phyloP scores from a whole-genome alignment of 306 rosid genomes.

The Sphenostylis stenocarpa region DNA sequence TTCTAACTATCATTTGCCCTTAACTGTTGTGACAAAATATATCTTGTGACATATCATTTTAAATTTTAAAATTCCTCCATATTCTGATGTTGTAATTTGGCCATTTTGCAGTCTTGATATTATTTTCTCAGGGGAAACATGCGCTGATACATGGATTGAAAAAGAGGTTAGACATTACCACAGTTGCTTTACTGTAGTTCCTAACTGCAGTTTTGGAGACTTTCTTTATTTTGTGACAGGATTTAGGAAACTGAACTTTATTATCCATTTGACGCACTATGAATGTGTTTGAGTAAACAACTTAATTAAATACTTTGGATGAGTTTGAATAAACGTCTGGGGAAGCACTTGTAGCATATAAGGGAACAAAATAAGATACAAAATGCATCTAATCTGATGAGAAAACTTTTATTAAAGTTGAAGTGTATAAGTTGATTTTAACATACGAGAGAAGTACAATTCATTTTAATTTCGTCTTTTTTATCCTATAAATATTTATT shows the following conservation, averaged over 20 bases:
- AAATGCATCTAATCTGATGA: not conserved
- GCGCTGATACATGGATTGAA: slow-evolving; percentile 98
- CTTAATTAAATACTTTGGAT: not conserved
- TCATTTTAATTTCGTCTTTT: not conserved
- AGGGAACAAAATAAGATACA: not conserved
- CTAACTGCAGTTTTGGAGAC: slow-evolving; percentile 7
- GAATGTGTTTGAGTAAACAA: not conserved
- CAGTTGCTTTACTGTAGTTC: slow-evolving; percentile 24
- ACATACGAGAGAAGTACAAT: not conserved
- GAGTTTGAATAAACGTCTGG: not conserved
- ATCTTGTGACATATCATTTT: not conserved
- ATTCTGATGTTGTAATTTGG: slow-evolving; percentile 23
- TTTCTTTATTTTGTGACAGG: not conserved
- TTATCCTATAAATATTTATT: not conserved
- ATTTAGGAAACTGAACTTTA: not conserved
- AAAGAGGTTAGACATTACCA: slow-evolving; percentile 69
- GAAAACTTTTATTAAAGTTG: not conserved
- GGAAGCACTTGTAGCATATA: not conserved
- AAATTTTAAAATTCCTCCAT: slow-evolving; percentile 9
- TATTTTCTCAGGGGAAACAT: slow-evolving; percentile 68
- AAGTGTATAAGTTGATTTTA: not conserved
- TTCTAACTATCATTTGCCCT: slow-evolving; percentile 9
- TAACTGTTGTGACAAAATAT: not conserved
- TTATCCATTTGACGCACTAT: not conserved
- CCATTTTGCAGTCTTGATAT: slow-evolving; percentile 74